These are phyloP conservation scores for Prunus fruticosa DNA, from an alignment of 306 rosid species.

Conservation along the genomic window DNA sequence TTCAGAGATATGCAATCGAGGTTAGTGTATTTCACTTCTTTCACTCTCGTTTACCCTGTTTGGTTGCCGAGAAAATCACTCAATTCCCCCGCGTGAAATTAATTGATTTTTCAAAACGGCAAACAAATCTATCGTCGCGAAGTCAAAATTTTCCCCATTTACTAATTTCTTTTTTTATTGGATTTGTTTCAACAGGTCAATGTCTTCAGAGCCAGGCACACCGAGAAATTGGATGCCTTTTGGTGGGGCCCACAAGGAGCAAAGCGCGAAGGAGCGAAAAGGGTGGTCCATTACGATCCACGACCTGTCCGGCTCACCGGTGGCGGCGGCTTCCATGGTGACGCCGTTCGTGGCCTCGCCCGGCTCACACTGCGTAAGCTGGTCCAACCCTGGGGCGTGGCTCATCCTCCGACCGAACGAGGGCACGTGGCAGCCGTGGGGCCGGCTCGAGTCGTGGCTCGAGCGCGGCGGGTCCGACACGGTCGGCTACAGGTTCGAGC, in stretches of 20 bases:
- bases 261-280: slow-evolving; percentile 36
- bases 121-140: background rate
- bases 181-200: slow-evolving; percentile 22
- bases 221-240: slow-evolving; percentile 36
- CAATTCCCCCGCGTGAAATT: background rate
- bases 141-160: background rate
- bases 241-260: slow-evolving; percentile 28
- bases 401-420: slow-evolving; percentile 44
- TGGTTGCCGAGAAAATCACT: slow-evolving; percentile 16
- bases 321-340: slow-evolving; percentile 51
- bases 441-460: slow-evolving; percentile 54
- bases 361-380: slow-evolving; percentile 45
- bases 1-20: slow-evolving; percentile 42
- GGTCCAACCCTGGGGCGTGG: slow-evolving; percentile 57
- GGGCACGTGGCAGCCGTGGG: slow-evolving; percentile 52
- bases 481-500: slow-evolving; percentile 40
- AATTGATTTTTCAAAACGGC: background rate
- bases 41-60: background rate
- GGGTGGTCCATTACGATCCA: slow-evolving; percentile 55
- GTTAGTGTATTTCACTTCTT: slow-evolving; percentile 4
- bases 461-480: slow-evolving; percentile 41
- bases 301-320: slow-evolving; percentile 52
- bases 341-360: slow-evolving; percentile 49
- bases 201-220: slow-evolving; percentile 25
- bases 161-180: background rate